Evolutionary conservation across 495 filamentous ascomycete species (phyloP), one percentile per base, ranked within the genome.

Genomic region (Penicillium tannophilum): DNA sequence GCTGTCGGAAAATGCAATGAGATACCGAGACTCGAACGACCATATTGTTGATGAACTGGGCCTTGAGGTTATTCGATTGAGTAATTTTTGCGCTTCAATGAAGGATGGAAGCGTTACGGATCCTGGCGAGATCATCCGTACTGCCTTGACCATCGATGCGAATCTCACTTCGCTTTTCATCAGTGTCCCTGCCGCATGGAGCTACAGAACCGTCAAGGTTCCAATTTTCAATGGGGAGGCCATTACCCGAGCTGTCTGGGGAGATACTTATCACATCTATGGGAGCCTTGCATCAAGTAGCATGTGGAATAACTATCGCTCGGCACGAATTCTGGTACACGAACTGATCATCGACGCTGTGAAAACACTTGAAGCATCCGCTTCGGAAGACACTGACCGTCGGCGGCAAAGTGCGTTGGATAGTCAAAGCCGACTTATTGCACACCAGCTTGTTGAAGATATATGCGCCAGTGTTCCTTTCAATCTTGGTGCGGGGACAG

Each of bases 261-360:
- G 79, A 10, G 75, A 76, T 23, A 72, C 67, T 42, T 84, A 81
- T 62, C 83, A 87, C 60, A 53, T 76, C 17, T 88, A 87, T 60
- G 57, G 60, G 12, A 75, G 82, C 62, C 72, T 82, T 45, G 82
- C 78, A 73, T 74, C 80, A 20, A 76, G 79, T 5, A 73, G 76
- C 30, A 72, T 81, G 46, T 86, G 83, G 83, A 88, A 84, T 58
- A 77, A 81, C 52, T 85, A 82, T 65, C 81, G 85, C 28, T 81
- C 79, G 63, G 76, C 77, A 1, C 75, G 79, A 33, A 73, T 84
- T 39, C 72, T 83, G 24, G 65, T 79, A 10, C 79, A 80, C 33
- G 62, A 64, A 47, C 28, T 54, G 4, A 56, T 60, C 20, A 53
- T 64, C 35, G 52, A 55, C 9, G 45, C 60, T 12, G 60, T 54